phyloP scores from a whole-genome alignment of 2,329 filamentous ascomycete genomes.

The Diaporthe vexans region DNA sequence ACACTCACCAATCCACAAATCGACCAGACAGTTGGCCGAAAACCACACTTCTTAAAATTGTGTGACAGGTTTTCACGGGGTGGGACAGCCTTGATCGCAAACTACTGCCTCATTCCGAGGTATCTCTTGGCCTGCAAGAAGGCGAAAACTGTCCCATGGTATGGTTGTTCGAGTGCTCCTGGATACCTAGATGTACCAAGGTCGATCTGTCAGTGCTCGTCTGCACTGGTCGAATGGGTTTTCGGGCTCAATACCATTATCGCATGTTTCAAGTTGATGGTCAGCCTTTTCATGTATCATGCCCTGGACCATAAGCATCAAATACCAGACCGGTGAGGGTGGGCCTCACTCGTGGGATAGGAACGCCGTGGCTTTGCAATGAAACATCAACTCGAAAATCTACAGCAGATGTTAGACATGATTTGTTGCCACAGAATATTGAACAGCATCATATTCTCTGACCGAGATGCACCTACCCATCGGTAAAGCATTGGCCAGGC shows the following conservation, averaged over 20 bases:
- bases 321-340: background rate
- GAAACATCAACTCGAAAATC: background rate
- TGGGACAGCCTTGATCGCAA: constrained; percentile 11
- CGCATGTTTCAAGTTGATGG: background rate
- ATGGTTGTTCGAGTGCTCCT: background rate
- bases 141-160: too few species aligned
- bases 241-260: background rate
- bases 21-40: background rate
- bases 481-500: background rate
- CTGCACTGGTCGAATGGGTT: background rate
- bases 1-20: too few species aligned
- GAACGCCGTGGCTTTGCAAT: background rate
- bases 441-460: background rate
- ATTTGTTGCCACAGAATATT: background rate
- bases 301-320: background rate
- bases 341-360: background rate
- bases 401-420: background rate
- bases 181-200: background rate
- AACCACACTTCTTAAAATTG: background rate
- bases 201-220: background rate
- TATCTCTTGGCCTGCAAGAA: background rate
- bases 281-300: background rate
- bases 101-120: background rate
- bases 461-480: background rate
- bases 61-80: background rate